Conservation (phyloP, 768 basidiomycete genomes). For the Mycena amicta region DNA sequence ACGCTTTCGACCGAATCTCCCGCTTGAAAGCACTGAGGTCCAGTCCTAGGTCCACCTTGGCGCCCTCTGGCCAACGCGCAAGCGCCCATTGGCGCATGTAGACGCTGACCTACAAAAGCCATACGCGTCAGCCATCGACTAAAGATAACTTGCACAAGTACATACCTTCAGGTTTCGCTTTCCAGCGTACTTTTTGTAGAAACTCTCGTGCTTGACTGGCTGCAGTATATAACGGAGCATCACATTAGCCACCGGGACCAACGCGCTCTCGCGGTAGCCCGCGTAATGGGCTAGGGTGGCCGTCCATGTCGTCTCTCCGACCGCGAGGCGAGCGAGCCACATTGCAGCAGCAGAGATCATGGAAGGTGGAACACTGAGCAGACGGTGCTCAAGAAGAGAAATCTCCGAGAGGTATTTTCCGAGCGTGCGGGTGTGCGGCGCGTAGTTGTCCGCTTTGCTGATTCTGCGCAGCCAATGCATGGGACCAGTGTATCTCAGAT, state of each 20-base stretch:
- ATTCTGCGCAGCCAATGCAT: constrained; percentile 87
- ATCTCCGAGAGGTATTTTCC: constrained; percentile 93
- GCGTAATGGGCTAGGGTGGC: constrained; percentile 88
- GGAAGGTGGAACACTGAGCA: constrained; percentile 76
- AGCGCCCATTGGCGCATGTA: constrained; percentile 72
- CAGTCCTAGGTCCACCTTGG: constrained; percentile 41
- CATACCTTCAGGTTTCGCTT: constrained; percentile 83
- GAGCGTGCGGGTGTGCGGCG: constrained; percentile 81
- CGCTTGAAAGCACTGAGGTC: constrained; percentile 48
- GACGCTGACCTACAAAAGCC: constrained; percentile 51
- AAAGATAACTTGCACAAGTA: not conserved
- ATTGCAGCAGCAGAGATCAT: constrained; percentile 80
- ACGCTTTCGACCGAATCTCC: constrained; percentile 28
- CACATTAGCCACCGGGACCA: constrained; percentile 79
- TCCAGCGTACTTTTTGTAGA: constrained; percentile 87
- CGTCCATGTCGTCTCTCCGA: constrained; percentile 80
- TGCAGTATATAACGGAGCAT: constrained; percentile 89
- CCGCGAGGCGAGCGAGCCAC: constrained; percentile 81
- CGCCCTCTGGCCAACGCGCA: constrained; percentile 53
- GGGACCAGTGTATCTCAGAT: constrained; percentile 84
- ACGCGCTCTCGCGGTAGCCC: constrained; percentile 75
- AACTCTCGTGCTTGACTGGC: constrained; percentile 70
- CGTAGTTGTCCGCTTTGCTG: constrained; percentile 93
- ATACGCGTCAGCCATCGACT: not conserved
- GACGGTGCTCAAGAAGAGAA: constrained; percentile 74